Evolutionary conservation across 768 basidiomycete genomes (phyloP).

Genomic region (Hygrophorus russula): DNA sequence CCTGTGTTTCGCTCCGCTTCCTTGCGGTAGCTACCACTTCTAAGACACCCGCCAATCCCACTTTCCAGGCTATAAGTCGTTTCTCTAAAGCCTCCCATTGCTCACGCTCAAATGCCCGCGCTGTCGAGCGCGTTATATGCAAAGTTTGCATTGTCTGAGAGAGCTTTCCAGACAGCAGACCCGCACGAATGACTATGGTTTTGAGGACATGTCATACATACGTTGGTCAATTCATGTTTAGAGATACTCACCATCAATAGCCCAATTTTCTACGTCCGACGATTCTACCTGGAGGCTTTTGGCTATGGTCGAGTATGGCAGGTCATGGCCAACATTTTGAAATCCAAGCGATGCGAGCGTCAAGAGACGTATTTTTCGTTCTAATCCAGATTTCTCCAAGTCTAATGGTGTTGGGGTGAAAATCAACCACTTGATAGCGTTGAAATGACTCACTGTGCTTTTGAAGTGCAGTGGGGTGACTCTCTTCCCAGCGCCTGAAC

Average conservation of each 20-base stretch:
- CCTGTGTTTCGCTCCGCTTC: constrained; percentile 19
- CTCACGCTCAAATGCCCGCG: constrained; percentile 62
- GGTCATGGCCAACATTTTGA: constrained; percentile 59
- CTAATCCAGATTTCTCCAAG: constrained; percentile 46
- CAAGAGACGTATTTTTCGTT: constrained; percentile 71
- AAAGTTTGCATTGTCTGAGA: constrained; percentile 70
- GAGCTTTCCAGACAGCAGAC: constrained; percentile 72
- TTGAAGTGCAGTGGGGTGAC: constrained; percentile 35
- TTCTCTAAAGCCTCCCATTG: constrained; percentile 77
- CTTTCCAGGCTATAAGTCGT: constrained; percentile 68
- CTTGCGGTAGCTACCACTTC: constrained; percentile 57
- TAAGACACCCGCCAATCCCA: constrained; percentile 54
- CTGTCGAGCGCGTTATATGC: constrained; percentile 60
- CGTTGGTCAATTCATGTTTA: background rate
- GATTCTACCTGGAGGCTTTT: constrained; percentile 51
- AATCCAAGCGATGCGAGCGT: constrained; percentile 71
- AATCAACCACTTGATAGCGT: background rate
- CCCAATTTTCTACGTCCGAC: constrained; percentile 74
- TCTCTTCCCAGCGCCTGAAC: constrained; percentile 47
- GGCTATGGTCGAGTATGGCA: constrained; percentile 63
- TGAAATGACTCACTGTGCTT: constrained; percentile 39
- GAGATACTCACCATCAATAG: constrained; percentile 59
- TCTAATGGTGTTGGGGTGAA: constrained; percentile 23
- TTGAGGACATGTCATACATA: constrained; percentile 5
- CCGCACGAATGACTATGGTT: constrained; percentile 81